A percentile compares a stretch with the other conserved stretches of the same genome.
phyloP scores from a whole-genome alignment of 2,329 filamentous ascomycete species.

The Hypoxylon sp. region DNA sequence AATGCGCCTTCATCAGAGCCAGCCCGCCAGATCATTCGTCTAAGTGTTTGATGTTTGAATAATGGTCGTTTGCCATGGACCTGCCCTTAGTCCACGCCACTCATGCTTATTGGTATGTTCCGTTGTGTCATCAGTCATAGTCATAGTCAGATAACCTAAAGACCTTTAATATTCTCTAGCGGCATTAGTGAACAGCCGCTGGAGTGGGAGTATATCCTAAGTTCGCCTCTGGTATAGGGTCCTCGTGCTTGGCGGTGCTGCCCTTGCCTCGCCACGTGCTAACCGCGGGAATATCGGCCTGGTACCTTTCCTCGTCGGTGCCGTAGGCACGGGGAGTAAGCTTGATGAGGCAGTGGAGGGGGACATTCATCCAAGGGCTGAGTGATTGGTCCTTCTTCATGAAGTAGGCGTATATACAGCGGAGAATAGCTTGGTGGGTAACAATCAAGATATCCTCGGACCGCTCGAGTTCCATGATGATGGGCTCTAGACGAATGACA shows the following conservation, averaged over 20 bases:
- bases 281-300: slow-evolving; percentile 94
- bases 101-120: slow-evolving; percentile 9
- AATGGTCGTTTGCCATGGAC: slow-evolving; percentile 17
- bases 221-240: slow-evolving; percentile 60
- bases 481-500: slow-evolving; percentile 96
- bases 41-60: slow-evolving; percentile 12
- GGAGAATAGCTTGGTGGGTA: slow-evolving; percentile 95
- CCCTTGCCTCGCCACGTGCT: slow-evolving; percentile 97
- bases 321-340: slow-evolving; percentile 94
- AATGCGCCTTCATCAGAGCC: slow-evolving; percentile 34
- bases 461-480: slow-evolving; percentile 99
- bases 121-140: slow-evolving; percentile 16
- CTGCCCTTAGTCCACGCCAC: background rate
- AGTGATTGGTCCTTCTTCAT: slow-evolving; percentile 96
- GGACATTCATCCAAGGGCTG: slow-evolving; percentile 98
- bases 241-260: slow-evolving; percentile 87
- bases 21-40: slow-evolving; percentile 27
- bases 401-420: slow-evolving; percentile 99
- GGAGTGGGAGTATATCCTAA: slow-evolving; percentile 30
- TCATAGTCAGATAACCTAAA: slow-evolving; percentile 19
- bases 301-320: slow-evolving; percentile 89
- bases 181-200: slow-evolving; percentile 31
- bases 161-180: background rate
- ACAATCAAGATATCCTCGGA: slow-evolving; percentile 98
- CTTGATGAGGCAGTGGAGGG: slow-evolving; percentile 95